A percentile compares a stretch with the other conserved stretches of the same genome.
These are phyloP conservation scores for Cercophora sp. DNA, from an alignment of 495 filamentous ascomycete species.

Conservation along the genomic window DNA sequence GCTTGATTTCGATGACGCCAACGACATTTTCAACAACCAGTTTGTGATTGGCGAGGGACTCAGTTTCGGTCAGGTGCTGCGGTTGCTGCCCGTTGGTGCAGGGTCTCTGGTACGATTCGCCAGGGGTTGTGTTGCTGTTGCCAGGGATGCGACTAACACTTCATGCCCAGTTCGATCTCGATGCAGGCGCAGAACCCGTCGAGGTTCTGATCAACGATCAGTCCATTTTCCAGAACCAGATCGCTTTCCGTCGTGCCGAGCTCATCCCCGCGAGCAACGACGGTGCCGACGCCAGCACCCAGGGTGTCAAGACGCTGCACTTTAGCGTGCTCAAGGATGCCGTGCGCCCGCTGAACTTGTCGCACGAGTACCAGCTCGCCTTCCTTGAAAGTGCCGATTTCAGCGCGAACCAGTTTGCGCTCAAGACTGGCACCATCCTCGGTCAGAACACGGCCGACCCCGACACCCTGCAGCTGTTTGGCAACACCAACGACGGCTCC, in stretches of 20 bases:
- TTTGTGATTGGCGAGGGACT: slow-evolving; percentile 32
- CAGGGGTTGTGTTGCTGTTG: not conserved
- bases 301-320: slow-evolving; percentile 44
- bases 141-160: not conserved
- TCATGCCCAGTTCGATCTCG: slow-evolving; percentile 27
- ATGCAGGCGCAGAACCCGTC: slow-evolving; percentile 18
- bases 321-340: slow-evolving; percentile 45
- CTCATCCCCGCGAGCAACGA: slow-evolving; percentile 41
- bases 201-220: slow-evolving; percentile 39
- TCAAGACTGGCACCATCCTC: slow-evolving; percentile 47
- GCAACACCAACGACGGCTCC: slow-evolving; percentile 34
- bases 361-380: slow-evolving; percentile 48
- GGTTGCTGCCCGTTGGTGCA: slow-evolving; percentile 17
- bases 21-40: slow-evolving; percentile 30
- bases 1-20: slow-evolving; percentile 27
- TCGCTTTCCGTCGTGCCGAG: slow-evolving; percentile 48
- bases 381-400: slow-evolving; percentile 48
- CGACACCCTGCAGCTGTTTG: slow-evolving; percentile 36
- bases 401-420: slow-evolving; percentile 44
- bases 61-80: slow-evolving; percentile 25
- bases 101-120: slow-evolving; percentile 22
- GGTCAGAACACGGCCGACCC: slow-evolving; percentile 30
- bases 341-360: slow-evolving; percentile 39
- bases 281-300: slow-evolving; percentile 41
- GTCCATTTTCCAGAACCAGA: slow-evolving; percentile 48